Evolutionary conservation across 148 eudicot species (phyloP).

Genomic region (Nyssa sinensis): DNA sequence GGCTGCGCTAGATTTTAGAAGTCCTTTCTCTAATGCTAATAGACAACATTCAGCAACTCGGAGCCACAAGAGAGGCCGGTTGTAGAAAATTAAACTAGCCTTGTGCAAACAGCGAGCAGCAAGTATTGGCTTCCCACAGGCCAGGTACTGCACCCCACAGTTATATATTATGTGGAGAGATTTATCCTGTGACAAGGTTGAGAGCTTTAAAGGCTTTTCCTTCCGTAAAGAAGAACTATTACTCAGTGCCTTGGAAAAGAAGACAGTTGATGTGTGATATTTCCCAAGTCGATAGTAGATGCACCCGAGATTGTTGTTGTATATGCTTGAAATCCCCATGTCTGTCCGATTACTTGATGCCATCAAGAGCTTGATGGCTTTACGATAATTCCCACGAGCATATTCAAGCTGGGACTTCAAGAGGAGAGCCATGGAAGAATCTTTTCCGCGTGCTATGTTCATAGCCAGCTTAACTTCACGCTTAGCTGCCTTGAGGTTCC

Average conservation of each 20-base stretch:
- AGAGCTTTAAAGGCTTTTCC: constrained; percentile 66
- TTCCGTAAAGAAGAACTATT: constrained; percentile 55
- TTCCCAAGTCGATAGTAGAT: constrained; percentile 76
- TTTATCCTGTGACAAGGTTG: constrained; percentile 73
- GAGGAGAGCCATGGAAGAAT: constrained; percentile 76
- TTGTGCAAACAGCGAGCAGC: constrained; percentile 79
- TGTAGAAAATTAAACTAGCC: constrained; percentile 60
- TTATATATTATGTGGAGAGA: constrained; percentile 69
- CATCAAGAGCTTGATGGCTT: constrained; percentile 85
- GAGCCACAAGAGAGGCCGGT: constrained; percentile 81
- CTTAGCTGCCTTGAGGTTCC: constrained; percentile 89
- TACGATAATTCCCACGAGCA: constrained; percentile 76
- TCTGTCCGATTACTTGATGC: constrained; percentile 69
- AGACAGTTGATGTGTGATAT: constrained; percentile 61
- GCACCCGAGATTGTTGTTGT: constrained; percentile 88
- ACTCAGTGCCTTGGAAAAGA: constrained; percentile 75
- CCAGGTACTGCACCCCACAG: constrained; percentile 78
- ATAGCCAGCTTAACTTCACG: constrained; percentile 84
- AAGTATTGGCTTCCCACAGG: constrained; percentile 78
- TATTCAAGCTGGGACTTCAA: constrained; percentile 93
- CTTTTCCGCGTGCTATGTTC: constrained; percentile 78
- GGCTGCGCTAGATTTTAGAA: constrained; percentile 29
- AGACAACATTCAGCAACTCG: constrained; percentile 91
- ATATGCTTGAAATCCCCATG: constrained; percentile 58
- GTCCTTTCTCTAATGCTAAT: constrained; percentile 67